These are phyloP conservation scores for Bondarzewia mesenterica DNA, from an alignment of 1,284 basidiomycete genomes.

Conservation along the genomic window DNA sequence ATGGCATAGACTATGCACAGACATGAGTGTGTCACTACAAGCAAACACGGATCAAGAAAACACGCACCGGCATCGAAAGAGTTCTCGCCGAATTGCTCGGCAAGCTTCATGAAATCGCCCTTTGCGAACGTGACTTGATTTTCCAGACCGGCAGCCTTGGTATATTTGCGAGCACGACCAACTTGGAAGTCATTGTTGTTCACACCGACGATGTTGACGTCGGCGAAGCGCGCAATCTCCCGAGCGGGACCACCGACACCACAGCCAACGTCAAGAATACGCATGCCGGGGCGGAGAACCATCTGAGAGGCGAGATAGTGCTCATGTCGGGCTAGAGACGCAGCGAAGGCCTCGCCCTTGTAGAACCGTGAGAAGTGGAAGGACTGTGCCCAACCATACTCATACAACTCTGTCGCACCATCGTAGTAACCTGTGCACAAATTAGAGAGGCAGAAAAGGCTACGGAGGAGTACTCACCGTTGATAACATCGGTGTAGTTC, in stretches of 20 bases:
- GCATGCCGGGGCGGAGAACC: slow-evolving; percentile 81
- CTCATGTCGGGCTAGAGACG: slow-evolving; percentile 90
- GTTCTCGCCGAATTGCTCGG: slow-evolving; percentile 88
- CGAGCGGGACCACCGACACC: slow-evolving; percentile 96
- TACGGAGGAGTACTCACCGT: slow-evolving; percentile 47
- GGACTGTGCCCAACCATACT: slow-evolving; percentile 91
- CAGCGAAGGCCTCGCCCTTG: slow-evolving; percentile 86
- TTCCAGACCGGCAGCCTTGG: slow-evolving; percentile 70
- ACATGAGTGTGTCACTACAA: neutral
- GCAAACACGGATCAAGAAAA: slow-evolving; percentile 7
- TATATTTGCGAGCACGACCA: slow-evolving; percentile 79
- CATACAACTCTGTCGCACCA: slow-evolving; percentile 94
- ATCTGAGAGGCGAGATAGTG: slow-evolving; percentile 93
- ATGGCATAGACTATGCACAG: slow-evolving; percentile 78
- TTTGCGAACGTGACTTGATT: slow-evolving; percentile 77
- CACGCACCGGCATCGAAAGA: slow-evolving; percentile 86
- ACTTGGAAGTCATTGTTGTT: slow-evolving; percentile 99
- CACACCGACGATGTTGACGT: slow-evolving; percentile 80
- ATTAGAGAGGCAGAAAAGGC: neutral
- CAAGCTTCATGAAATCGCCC: slow-evolving; percentile 96
- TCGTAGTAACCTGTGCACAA: slow-evolving; percentile 86
- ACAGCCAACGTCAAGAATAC: slow-evolving; percentile 96
- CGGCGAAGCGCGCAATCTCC: slow-evolving; percentile 90
- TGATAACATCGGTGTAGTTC: slow-evolving; percentile 91
- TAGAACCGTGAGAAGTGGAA: slow-evolving; percentile 99